A percentile compares a stretch with the other conserved stretches of the same genome.
These are phyloP conservation scores for Lepraria neglecta DNA, from an alignment of 495 filamentous ascomycete species.

Conservation along the genomic window DNA sequence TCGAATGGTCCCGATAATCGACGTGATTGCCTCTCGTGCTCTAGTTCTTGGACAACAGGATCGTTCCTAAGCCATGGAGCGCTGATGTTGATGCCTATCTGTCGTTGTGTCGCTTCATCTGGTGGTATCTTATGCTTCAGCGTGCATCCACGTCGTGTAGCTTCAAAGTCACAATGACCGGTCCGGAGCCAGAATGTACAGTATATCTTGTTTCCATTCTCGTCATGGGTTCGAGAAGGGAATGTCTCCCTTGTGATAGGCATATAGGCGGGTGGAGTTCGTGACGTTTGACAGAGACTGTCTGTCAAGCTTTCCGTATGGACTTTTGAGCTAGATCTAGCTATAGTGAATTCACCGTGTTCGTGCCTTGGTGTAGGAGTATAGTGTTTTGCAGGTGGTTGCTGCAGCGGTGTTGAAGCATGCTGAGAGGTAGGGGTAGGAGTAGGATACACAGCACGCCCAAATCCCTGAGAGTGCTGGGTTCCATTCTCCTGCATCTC, in stretches of 20 bases:
- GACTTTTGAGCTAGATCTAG: not conserved
- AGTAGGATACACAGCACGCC: not conserved
- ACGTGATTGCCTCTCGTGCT: not conserved
- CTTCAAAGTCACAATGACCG: not conserved
- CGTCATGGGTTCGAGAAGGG: not conserved
- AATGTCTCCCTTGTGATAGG: not conserved
- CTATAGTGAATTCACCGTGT: not conserved
- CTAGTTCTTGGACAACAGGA: conserved; percentile 2
- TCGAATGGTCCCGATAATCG: not conserved
- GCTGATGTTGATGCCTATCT: not conserved
- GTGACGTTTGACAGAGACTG: not conserved
- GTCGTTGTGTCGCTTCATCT: not conserved
- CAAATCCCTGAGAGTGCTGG: not conserved
- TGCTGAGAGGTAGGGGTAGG: not conserved
- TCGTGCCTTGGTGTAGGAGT: not conserved
- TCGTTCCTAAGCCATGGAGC: conserved; percentile 4
- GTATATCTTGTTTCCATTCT: conserved; percentile 4
- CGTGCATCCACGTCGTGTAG: not conserved
- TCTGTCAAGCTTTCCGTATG: not conserved
- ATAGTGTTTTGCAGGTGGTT: not conserved
- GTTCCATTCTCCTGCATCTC: not conserved
- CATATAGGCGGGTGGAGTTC: not conserved
- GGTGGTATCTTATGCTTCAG: conserved; percentile 2
- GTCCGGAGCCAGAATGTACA: conserved; percentile 10
- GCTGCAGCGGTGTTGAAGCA: not conserved